Evolutionary conservation across 2,329 filamentous ascomycete genomes (phyloP), one percentile per base, ranked within the genome.

Genomic region (Pseudocercospora macadamiae): DNA sequence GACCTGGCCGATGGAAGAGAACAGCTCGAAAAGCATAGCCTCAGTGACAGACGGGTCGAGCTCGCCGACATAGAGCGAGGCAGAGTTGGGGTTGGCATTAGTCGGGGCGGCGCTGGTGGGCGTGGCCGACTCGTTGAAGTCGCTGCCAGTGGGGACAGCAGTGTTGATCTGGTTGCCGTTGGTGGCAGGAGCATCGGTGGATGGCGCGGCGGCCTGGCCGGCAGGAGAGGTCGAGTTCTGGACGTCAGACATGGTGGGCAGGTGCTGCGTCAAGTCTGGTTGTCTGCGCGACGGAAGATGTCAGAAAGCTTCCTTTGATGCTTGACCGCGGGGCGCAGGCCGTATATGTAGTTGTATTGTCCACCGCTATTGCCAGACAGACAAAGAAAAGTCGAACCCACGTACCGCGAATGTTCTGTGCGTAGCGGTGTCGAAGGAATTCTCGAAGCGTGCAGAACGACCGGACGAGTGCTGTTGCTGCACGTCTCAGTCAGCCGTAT

Each of bases 1-100:
- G 72, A 99, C 95, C 74, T 96, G 93, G 71, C 95, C 95, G 75
- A 99, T 99, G 80, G 96, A 95, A 62, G 95, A 97, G 86, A 99
- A 99, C 66, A 99, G 90, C 87, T 99, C 95, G 80, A 97, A 99
- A 74, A 99, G 92, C 95, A 99, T 99, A 70, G 95, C 95, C 86
- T 99, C 95, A 66, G 95, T 99, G 77, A 99, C 95, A 63, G 91
- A 95, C 71, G 91, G 87, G 78, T 99, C 95, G 72, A 99, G 91
- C 84, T 99, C 95, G 78, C 95, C 95, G 69, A 99, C 95, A 78
- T 99, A 99, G 76, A 99, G 91, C 60, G 95, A 99, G 66, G 95
- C 95, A 54, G 95, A 97, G 78, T 96, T 93, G 77, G 91, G 90
- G 74, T 93, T 90, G 76, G 84, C 71, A 55, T 64, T 69, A 70